Base-by-base conservation (phyloP, 768 basidiomycete genomes). In the Trametes coccinea region DNA sequence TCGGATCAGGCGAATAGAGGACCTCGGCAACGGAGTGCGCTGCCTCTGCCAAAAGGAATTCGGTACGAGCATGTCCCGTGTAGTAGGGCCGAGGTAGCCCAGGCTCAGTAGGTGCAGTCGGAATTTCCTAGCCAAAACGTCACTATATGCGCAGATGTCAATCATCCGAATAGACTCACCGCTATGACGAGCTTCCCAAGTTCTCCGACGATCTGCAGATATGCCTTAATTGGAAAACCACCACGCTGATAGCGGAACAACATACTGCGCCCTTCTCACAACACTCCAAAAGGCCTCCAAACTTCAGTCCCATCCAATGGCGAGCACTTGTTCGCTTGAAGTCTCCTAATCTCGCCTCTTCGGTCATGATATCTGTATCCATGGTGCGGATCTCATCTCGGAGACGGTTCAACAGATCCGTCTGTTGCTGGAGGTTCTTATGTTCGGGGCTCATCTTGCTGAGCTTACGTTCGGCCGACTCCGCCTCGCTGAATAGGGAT, bases 381-480 rank as follows among this genome's bases (percentile, higher is more conserved):
- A 95, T 79, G 5, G 72, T 67, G 1, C 86, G 78, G 54, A 96
- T 95, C 70, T 95, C 89, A 14, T 88, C 87, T 54, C 88, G 82
- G 31, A 95, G 75, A 13, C 77, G 77, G 66, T 87, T 87, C 48
- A 97, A 75, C 1, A 79, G 72, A 29, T 93, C 92, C 2, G 87
- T 89, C 73, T 96, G 95, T 56, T 77, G 66, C 2, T 77, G 75
- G 39, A 93, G 75, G 66, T 90, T 90, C 80, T 96, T 98, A 77
- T 95, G 85, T 73, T 95, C 92, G 0, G 90, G 81, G 64, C 82
- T 83, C 94, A 97, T 95, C 77, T 89, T 96, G 74, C 81, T 84
- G 40, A 98, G 81, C 71, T 95, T 96, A 78, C 82, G 90, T 66
- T 96, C 93, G 2, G 92, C 93, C 16, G 83, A 75, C 56, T 96